Conservation (phyloP, 139 green algal genomes). For the Closterium sp. region DNA sequence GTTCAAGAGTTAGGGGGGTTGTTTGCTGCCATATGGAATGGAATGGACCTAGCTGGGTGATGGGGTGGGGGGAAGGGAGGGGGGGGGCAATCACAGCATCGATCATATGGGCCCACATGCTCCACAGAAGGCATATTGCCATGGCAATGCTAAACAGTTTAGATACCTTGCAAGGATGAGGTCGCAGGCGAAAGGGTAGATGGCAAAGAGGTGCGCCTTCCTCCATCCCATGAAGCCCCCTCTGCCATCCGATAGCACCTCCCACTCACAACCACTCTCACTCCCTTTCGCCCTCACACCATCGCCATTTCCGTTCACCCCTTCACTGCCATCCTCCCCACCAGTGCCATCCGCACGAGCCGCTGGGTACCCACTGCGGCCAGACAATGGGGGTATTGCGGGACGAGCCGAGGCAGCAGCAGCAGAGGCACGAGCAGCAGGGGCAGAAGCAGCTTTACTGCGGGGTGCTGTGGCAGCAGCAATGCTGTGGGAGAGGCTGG, state of each 20-base stretch:
- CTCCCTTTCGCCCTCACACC: neutral
- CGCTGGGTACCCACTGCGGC: neutral
- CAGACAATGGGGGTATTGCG: neutral
- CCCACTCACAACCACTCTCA: too few species aligned
- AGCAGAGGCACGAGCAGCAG: neutral
- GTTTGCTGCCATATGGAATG: too few species aligned
- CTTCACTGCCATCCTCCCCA: neutral
- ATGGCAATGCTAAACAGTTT: neutral
- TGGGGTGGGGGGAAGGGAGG: too few species aligned
- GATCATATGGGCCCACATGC: neutral
- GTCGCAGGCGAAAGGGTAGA: too few species aligned
- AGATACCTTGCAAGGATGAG: too few species aligned
- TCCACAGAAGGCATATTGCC: neutral
- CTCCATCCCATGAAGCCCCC: too few species aligned
- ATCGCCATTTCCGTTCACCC: too few species aligned
- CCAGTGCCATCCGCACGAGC: neutral
- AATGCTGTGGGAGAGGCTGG: neutral
- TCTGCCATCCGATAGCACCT: too few species aligned
- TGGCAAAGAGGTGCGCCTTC: too few species aligned
- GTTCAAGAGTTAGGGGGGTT: too few species aligned
- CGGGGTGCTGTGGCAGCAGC: neutral
- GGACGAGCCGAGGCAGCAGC: neutral
- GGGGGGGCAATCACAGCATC: neutral
- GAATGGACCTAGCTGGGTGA: too few species aligned
- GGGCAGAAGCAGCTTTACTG: neutral